Base-by-base conservation (phyloP, 164 flowering plant genomes). In the Aristolochia fimbriata region DNA sequence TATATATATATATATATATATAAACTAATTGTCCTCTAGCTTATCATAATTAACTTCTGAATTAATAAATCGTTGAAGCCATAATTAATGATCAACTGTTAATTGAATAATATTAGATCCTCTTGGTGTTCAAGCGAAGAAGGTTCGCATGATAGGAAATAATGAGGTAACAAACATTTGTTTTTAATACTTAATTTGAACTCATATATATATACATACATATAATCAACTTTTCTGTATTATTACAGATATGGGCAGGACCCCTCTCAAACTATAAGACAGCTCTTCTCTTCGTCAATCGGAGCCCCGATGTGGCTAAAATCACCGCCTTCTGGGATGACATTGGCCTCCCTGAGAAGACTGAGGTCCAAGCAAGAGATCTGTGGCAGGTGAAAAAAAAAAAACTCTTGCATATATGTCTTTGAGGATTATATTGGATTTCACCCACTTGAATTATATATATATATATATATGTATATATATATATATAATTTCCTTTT, bases 341-440 rank as follows among this genome's bases (percentile, higher is more conserved):
- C 45, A 62, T 85, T 14, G 84, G 88, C 49, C 78, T 88, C 1
- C 21, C 61, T 30, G 58, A 81, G 1, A 47, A 72, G 6, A 66
- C 78, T 2, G 59, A 62, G 7, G 86, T 80, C 22, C 16, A 72
- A 48, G 92, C 75, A 30, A 68, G 86, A 51, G 86, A 86, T 45
- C 57, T 88, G 51, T 88, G 96, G 96, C 67, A 24, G 75, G 96
- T 88, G n/a, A n/a, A n/a, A n/a, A n/a, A n/a, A n/a, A n/a, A n/a
- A 60, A 75, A 37, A 37, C 43, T 7, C 1, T 37, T 37, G 43
- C 8, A n/a, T n/a, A n/a, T n/a, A n/a, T n/a, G n/a, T n/a, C n/a
- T 10, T 37, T 37, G 22, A 21, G 55, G 15, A 21, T 21, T 17
- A n/a, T n/a, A n/a, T n/a, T n/a, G 12, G 20, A 21, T 52, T 8